Base-by-base conservation (phyloP, 129 eudicot genomes). In the Sambucus nigra region DNA sequence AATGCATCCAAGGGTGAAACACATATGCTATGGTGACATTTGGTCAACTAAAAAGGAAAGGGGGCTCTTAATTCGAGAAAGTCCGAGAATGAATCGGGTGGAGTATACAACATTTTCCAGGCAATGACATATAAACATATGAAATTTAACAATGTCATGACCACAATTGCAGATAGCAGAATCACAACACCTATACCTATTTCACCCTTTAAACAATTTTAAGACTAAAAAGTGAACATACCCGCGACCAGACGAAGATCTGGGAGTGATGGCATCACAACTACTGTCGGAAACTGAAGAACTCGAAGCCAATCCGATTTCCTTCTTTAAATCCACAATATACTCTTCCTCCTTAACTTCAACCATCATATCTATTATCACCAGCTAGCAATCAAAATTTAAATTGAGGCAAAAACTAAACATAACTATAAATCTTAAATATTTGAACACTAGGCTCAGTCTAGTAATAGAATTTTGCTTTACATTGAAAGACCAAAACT, bases 281-380 rank as follows among this genome's bases (percentile, higher is more conserved):
- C 88, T 80, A 35, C 69, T 69, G 62, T 80, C 80, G 25, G 94
- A 83, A 35, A 80, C 44, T 7, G 89, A 70, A 24, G 95, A 68
- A 62, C 57, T 55, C 7, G 80, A 78, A 70, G 71, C 55, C 57
- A 74, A 56, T 32, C 70, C 73, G 22, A 69, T 67, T 44, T 77
- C 80, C 41, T 59, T 73, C 17, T 57, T 60, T 19, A 76, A 69
- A 17, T 77, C 75, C 42, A 56, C 59, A 29, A 65, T 49, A 25
- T 20, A 46, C 26, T 14, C 57, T 42, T 76, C 80, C 58, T 66
- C 67, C 53, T 70, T 81, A 31, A 50, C 58, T 33, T 67, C 69
- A 49, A 65, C 26, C 94, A 76, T 76, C 63, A 60, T 64, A 42
- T 54, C 55, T 40, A 18, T 33, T 20, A 25, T 39, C 35, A 25